Percentiles rank a stretch among this genome's conserved stretches.
phyloP scores from a whole-genome alignment of 164 flowering plant species.

The Magnolia officinalis region DNA sequence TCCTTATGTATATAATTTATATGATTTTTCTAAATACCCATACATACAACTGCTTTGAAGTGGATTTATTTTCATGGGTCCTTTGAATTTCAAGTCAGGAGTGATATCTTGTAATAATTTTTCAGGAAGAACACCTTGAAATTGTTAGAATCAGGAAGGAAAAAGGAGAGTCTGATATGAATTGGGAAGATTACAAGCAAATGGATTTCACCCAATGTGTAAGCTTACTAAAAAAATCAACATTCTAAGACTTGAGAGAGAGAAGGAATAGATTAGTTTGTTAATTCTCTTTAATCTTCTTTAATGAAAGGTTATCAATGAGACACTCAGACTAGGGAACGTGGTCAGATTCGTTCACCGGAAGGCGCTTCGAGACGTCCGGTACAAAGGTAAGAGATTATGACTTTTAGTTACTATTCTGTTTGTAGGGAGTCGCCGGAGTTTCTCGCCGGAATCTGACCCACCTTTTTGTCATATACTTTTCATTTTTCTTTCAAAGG shows the following conservation, averaged over 20 bases:
- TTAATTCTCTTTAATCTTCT: neutral
- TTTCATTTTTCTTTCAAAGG: slow-evolving; percentile 34
- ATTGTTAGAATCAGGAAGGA: slow-evolving; percentile 50
- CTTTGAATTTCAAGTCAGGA: neutral
- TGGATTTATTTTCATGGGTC: neutral
- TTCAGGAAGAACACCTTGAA: slow-evolving; percentile 72
- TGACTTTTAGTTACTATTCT: neutral
- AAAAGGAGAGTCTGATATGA: slow-evolving; percentile 47
- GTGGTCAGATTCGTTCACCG: slow-evolving; percentile 90
- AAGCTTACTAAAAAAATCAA: slow-evolving; percentile 21
- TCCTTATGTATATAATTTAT: too few species aligned
- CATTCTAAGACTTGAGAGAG: neutral
- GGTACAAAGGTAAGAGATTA: slow-evolving; percentile 56
- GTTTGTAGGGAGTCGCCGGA: neutral
- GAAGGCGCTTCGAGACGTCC: slow-evolving; percentile 74
- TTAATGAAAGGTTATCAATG: slow-evolving; percentile 64
- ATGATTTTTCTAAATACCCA: neutral
- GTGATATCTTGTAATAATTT: neutral
- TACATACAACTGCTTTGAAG: neutral
- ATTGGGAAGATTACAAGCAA: slow-evolving; percentile 89
- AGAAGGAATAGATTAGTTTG: neutral
- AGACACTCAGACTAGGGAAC: slow-evolving; percentile 84
- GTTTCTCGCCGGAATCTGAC: slow-evolving; percentile 14
- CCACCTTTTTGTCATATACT: neutral
- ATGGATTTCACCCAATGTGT: slow-evolving; percentile 97